Evolutionary conservation across 148 eudicot genomes (phyloP), one percentile per base, ranked within the genome.

Genomic region (Vaccinium myrtillus): DNA sequence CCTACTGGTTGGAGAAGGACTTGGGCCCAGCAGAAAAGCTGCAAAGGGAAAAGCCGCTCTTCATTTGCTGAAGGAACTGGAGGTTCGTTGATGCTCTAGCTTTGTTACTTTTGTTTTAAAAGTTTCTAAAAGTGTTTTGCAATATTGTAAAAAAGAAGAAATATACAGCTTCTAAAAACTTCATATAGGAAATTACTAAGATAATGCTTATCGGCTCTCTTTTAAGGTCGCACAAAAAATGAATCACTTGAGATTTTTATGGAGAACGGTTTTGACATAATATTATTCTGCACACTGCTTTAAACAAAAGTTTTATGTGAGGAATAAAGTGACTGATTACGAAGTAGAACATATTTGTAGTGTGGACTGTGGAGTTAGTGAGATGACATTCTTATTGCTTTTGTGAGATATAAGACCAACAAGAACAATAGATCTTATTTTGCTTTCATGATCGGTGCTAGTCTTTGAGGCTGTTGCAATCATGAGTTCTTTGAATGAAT

Each of bases 41-140:
- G 98, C 99, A n/a, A 94, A 81, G 91, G 99, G 94, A 74, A 94
- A 90, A 90, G 99, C 99, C 14, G 95, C 98, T 84, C 84, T 86
- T 84, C 88, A 87, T 80, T 74, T 97, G 87, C 87, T 97, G 83
- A 91, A 88, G 86, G 81, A 88, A 71, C 91, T 97, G 46, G 91
- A 97, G 94, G 96, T 93, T 70, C 67, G 87, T 81, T 30, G 56
- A 25, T 81, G 54, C 80, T n/a, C 15, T 43, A 76, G 25, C 32
- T 46, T 5, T 59, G 8, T 56, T 65, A 27, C 59, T 63, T 15
- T 48, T 61, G 39, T 12, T 51, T 48, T 43, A 56, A 32, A 55
- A 25, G 23, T 55, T 83, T 56, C 73, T 67, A 0, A 25, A 25
- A 11, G 36, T 25, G 6, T 11, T 67, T 67, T 67, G 36, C 73